Evolutionary conservation across 1,284 basidiomycete species (phyloP).

Genomic region (Pseudozyma hubeiensis): DNA sequence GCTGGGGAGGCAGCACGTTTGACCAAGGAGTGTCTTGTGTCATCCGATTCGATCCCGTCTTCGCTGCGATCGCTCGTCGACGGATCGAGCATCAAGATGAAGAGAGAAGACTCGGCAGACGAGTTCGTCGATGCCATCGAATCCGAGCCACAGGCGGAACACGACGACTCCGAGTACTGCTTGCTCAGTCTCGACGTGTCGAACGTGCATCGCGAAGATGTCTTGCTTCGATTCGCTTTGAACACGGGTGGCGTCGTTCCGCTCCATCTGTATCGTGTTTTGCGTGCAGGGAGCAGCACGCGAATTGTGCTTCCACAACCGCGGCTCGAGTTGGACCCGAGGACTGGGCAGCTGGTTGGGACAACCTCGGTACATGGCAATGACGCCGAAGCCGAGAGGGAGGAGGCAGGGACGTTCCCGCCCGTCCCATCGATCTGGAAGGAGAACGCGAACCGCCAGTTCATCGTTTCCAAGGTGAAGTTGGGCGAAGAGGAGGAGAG

Average conservation of each 20-base stretch:
- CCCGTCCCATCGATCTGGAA: constrained; percentile 79
- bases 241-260: constrained; percentile 63
- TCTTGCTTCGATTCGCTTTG: constrained; percentile 83
- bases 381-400: constrained; percentile 74
- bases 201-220: constrained; percentile 86
- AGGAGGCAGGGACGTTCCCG: constrained; percentile 73
- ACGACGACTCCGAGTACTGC: constrained; percentile 73
- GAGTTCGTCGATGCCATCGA: neutral
- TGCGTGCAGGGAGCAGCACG: constrained; percentile 25
- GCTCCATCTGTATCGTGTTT: constrained; percentile 19
- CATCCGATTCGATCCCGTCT: constrained; percentile 19
- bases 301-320: constrained; percentile 67
- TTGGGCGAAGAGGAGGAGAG: constrained; percentile 75
- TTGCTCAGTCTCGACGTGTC: constrained; percentile 85
- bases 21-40: constrained; percentile 70
- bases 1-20: constrained; percentile 53
- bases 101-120: neutral
- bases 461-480: constrained; percentile 82
- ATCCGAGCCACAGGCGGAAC: constrained; percentile 1
- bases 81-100: constrained; percentile 65
- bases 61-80: constrained; percentile 14
- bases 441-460: constrained; percentile 79
- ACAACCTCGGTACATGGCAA: neutral
- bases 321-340: constrained; percentile 71
- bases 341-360: constrained; percentile 3